Base-by-base conservation (phyloP, 192 early-diverging fungal genomes). In the Entomortierella lignicola region DNA sequence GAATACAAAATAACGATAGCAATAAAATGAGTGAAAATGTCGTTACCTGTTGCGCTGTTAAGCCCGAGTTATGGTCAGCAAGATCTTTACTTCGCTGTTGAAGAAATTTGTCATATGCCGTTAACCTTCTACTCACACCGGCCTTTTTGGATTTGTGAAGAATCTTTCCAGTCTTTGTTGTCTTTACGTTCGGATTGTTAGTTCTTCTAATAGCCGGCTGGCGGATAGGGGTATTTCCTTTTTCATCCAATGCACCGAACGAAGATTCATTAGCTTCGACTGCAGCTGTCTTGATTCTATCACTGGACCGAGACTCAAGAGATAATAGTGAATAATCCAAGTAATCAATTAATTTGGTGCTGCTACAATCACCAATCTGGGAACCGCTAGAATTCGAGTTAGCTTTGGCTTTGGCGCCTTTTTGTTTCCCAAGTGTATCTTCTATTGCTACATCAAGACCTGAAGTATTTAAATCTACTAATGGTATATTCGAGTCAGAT, bases 131-230 rank as follows among this genome's bases (percentile, higher is more conserved):
- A 34, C 32, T 68, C 41, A 62, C 30, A 0, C 72, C 66, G 25
- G 60, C 47, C 12, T 60, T 66, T 17, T 55, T 48, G 11, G 72
- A 29, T 31, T 37, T 67, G 47, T 68, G 72, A 10, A 48, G 53
- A 23, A 77, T 77, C 50, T 77, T 77, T 0, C 72, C 72, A 17
- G 72, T 77, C 60, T 77, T 77, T 27, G 74, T 77, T 20, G 66
- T 77, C 52, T 65, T 69, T 21, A 77, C 32, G 41, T 65, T 64
- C 13, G 60, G 74, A 34, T 69, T 69, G 8, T 42, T 59, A n/a
- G 61, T 60, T 27, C 66, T 67, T 15, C 60, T 52, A 17, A 59
- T 30, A 26, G 55, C 63, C 4, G 15, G 39, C 11, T 12, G 44
- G 11, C 15, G 53, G 5, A 25, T 29, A 4, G 48, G 27, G 12